Conservation (phyloP, 176 grass and related monocot genomes). For the Eleusine coracana region DNA sequence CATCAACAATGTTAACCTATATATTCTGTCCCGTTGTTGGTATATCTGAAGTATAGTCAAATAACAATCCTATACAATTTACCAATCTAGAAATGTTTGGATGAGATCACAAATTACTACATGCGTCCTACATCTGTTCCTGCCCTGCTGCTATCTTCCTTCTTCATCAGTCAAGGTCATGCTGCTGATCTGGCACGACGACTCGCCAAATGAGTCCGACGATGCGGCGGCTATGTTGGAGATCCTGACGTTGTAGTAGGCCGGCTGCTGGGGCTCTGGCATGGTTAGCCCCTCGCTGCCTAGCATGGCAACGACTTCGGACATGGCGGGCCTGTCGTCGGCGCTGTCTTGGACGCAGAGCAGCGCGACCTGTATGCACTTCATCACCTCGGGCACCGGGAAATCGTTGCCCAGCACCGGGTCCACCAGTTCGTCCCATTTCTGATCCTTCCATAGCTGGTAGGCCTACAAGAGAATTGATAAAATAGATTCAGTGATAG, state of each 20-base stretch:
- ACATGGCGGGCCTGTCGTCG: constrained; percentile 48
- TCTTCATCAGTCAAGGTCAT: constrained; percentile 29
- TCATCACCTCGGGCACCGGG: constrained; percentile 40
- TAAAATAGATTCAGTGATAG: not conserved
- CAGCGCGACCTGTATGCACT: constrained; percentile 45
- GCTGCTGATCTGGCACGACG: constrained; percentile 39
- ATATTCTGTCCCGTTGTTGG: constrained; percentile 3
- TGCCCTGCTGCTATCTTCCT: constrained; percentile 27
- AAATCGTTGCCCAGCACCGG: constrained; percentile 33
- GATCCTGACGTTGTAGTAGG: constrained; percentile 61
- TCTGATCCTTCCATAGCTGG: constrained; percentile 45
- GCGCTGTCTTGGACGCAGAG: constrained; percentile 66
- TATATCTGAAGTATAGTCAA: not conserved
- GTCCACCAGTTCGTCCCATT: constrained; percentile 53
- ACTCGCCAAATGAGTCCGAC: constrained; percentile 17
- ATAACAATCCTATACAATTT: constrained; percentile 15
- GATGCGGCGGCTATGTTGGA: constrained; percentile 21
- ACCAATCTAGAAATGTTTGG: not conserved
- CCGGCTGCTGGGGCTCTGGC: constrained; percentile 50
- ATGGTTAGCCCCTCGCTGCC: constrained; percentile 49
- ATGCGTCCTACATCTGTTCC: not conserved
- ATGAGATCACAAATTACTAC: not conserved
- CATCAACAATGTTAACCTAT: constrained; percentile 29
- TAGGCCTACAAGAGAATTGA: constrained; percentile 38
- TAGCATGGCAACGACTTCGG: constrained; percentile 48